These are phyloP conservation scores for Malus hybrid DNA, from an alignment of 331 rosid genomes.

Conservation along the genomic window DNA sequence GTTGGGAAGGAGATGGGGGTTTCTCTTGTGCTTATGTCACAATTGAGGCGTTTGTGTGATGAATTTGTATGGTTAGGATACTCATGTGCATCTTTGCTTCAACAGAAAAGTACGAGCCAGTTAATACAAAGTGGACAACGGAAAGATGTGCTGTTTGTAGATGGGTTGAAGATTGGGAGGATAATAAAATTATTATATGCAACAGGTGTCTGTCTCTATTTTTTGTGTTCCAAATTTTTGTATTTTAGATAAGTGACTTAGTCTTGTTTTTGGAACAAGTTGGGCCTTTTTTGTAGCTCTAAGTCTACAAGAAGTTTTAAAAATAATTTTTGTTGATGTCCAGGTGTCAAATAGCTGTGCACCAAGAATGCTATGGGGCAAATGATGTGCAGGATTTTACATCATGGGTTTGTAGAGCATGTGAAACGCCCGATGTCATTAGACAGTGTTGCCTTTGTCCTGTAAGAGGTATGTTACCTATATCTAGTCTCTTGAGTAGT, in stretches of 20 bases:
- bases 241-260: not conserved
- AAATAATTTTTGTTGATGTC: constrained; percentile 5
- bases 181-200: constrained; percentile 91
- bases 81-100: constrained; percentile 14
- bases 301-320: not conserved
- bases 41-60: constrained; percentile 6
- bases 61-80: not conserved
- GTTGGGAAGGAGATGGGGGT: not conserved
- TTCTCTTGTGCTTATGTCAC: not conserved
- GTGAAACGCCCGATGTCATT: constrained; percentile 79
- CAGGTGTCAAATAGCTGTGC: constrained; percentile 98
- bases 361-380: constrained; percentile 98
- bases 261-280: not conserved
- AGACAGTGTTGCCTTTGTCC: constrained; percentile 99
- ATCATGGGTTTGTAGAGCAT: constrained; percentile 98
- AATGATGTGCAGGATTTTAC: constrained; percentile 78
- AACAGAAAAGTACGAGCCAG: constrained; percentile 84
- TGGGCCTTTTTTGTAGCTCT: not conserved
- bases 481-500: constrained; percentile 22
- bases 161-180: constrained; percentile 99
- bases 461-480: constrained; percentile 56
- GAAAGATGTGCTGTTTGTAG: constrained; percentile 98
- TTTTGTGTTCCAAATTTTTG: constrained; percentile 5
- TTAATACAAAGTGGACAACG: constrained; percentile 83
- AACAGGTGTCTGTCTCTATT: constrained; percentile 58